phyloP scores from a whole-genome alignment of 164 flowering plant species.

The Liquidambar formosana region DNA sequence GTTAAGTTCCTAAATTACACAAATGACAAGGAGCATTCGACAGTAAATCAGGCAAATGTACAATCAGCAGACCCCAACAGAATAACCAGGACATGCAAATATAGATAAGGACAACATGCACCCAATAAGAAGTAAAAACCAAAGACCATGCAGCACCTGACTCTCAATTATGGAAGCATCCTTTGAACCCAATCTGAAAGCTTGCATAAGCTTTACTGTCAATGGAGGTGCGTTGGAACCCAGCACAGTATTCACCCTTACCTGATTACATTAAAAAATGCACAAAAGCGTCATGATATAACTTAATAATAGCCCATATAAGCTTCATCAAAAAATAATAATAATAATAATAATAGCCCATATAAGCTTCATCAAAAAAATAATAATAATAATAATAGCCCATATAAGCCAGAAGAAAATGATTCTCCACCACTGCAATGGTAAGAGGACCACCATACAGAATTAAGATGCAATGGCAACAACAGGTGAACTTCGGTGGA shows the following conservation, averaged over 20 bases:
- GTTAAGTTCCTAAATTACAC: slow-evolving; percentile 63
- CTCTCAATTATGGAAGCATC: slow-evolving; percentile 44
- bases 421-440: too few species aligned
- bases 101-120: background rate
- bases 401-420: too few species aligned
- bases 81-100: background rate
- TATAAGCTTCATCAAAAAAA: too few species aligned
- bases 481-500: background rate
- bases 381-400: too few species aligned
- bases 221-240: slow-evolving; percentile 61
- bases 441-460: too few species aligned
- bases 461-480: background rate
- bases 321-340: too few species aligned
- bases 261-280: slow-evolving; percentile 34
- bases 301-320: background rate
- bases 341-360: too few species aligned
- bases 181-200: slow-evolving; percentile 40
- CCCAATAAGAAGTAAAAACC: background rate
- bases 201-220: slow-evolving; percentile 55
- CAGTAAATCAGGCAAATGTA: background rate
- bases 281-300: background rate
- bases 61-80: background rate
- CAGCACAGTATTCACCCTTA: slow-evolving; percentile 59
- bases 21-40: background rate
- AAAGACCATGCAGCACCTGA: slow-evolving; percentile 38